Evolutionary conservation across 192 early-diverging fungal genomes (phyloP), one percentile per base, ranked within the genome.

Genomic region (Funneliformis geosporum): DNA sequence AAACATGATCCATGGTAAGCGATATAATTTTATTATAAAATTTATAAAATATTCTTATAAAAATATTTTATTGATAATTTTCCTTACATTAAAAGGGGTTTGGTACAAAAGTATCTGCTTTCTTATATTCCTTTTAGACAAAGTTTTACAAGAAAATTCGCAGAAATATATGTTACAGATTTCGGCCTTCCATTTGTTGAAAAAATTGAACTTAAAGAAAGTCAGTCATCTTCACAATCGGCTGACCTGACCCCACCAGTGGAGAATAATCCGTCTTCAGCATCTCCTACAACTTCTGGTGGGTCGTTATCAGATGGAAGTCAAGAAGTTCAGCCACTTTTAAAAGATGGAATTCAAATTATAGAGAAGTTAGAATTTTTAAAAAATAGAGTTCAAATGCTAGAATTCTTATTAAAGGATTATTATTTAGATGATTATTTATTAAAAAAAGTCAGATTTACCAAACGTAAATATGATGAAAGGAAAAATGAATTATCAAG

Each of bases 341-440:
- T 33, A 2, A 33, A 33, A 33, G 33, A 33, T 33, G 33, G 0
- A 33, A 2, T 33, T 33, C 33, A 33, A 33, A 33, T 33, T 33
- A 2, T 2, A 33, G 33, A 33, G 33, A 33, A 33, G 2, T 33
- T 33, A 33, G 33, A 33, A 33, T 33, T 2, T 10, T 0, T 70
- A 43, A 39, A 68, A 39, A 38, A 38, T 18, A n/a, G 66, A 8
- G 66, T 68, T 33, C 66, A 68, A 68, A 68, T 68, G 10, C 23
- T 70, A 8, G 68, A 70, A 44, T 43, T 9, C 16, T n/a, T 70
- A n/a, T 70, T 70, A 21, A 14, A 16, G 2, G 68, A 70, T 21
- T 70, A 70, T 39, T 70, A 70, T 70, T 39, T 70, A n/a, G 42
- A 70, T 23, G 38, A 39, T 44, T 44, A 43, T 39, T 21, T 16